Base-by-base conservation (phyloP, 2,329 filamentous ascomycete species). In the Phyllosticta paracitricarpa region DNA sequence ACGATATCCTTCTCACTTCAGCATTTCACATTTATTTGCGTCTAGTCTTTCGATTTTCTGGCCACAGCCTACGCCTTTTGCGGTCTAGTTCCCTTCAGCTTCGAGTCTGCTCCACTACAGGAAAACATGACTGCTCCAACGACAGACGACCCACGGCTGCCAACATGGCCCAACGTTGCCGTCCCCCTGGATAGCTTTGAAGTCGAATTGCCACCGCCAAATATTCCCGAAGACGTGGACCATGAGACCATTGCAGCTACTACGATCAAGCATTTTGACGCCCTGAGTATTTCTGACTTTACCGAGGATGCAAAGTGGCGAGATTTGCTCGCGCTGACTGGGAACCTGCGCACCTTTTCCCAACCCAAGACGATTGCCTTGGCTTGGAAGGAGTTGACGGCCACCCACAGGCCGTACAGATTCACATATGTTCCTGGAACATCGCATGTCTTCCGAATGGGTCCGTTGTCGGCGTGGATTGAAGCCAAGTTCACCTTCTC, bases 281-380 rank as follows among this genome's bases (percentile, higher is more conserved):
- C 60, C 14, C 57, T 66, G 25, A 10, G 66, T 8, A 26, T 61
- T 19, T 54, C 64, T 17, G 33, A 63, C 35, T 56, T 69, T 4
- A 61, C 62, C 6, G 4, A 61, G 12, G 54, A 61, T 28, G 59
- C 40, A 5, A 61, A 56, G 26, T 86, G 82, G 82, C 75, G 83
- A 48, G 84, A 86, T 66, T 80, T 85, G 59, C 76, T 86, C 3
- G 78, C 75, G 6, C 67, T 85, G 9, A 79, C 80, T 0, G 84
- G 82, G 78, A 77, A 82, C 35, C 75, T 84, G 25, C 80, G 76
- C 40, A 86, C 83, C 0, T 66, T 81, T n/a, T 78, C 80, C 64
- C 77, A 78, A 12, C 68, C 70, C 55, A 64, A 76, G 57, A 74
- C 73, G 30, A 78, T 82, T 54, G 51, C 68, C 58, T 57, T 67